These are phyloP conservation scores for Fusarium chuoi DNA, from an alignment of 2,329 filamentous ascomycete genomes.

Conservation along the genomic window DNA sequence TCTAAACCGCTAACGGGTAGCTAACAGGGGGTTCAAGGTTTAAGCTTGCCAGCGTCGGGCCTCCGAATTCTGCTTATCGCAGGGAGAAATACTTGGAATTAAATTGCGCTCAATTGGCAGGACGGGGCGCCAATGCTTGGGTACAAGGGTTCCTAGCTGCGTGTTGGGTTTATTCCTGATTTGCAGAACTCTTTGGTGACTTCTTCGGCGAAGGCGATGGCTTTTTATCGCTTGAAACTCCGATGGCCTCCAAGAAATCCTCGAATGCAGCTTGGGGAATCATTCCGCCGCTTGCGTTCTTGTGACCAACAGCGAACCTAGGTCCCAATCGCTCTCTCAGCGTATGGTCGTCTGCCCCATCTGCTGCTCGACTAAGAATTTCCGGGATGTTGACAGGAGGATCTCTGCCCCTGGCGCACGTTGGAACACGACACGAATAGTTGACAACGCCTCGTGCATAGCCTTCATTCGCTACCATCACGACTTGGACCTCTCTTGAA, in stretches of 20 bases:
- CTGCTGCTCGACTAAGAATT: conserved; percentile 63
- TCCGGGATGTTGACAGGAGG: conserved; percentile 72
- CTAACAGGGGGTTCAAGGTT: background rate
- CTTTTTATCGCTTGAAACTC: conserved; percentile 59
- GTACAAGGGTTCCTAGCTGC: background rate
- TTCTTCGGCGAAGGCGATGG: conserved; percentile 47
- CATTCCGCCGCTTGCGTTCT: conserved; percentile 74
- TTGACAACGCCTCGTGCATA: conserved; percentile 72
- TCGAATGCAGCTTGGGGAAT: conserved; percentile 71
- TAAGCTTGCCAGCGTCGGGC: background rate
- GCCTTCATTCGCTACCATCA: conserved; percentile 74
- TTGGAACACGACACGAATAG: conserved; percentile 72
- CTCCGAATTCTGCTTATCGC: background rate
- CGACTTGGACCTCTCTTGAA: conserved; percentile 68
- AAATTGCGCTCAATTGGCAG: conserved; percentile 5
- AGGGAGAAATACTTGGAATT: background rate
- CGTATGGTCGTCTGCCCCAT: conserved; percentile 51
- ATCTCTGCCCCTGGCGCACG: conserved; percentile 62
- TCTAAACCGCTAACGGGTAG: background rate
- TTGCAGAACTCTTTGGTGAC: conserved; percentile 35
- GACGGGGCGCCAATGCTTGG: background rate
- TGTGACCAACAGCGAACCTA: conserved; percentile 73
- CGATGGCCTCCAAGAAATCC: conserved; percentile 68
- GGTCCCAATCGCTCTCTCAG: conserved; percentile 64
- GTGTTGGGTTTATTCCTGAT: conserved; percentile 59